Conservation (phyloP, 805 yeast genomes). For the Yarrowia porcina region DNA sequence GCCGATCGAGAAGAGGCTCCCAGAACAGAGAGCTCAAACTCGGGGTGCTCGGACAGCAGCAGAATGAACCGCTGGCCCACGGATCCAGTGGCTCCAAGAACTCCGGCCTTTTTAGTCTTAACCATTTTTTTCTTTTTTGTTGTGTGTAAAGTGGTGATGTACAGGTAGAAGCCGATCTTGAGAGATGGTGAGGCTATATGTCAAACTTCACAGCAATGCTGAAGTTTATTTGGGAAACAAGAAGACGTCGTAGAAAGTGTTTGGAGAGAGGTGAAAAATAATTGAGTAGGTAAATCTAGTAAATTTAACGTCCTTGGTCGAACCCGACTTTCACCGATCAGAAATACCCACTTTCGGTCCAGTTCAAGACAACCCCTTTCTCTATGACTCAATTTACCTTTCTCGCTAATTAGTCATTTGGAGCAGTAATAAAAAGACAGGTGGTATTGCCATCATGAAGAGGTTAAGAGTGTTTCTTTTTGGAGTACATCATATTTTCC, state of each 20-base stretch:
- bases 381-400: neutral
- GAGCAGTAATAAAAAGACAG: neutral
- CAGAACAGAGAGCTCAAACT: constrained; percentile 74
- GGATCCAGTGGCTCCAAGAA: constrained; percentile 95
- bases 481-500: too few species aligned
- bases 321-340: too few species aligned
- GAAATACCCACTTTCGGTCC: too few species aligned
- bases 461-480: too few species aligned
- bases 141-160: neutral
- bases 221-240: neutral
- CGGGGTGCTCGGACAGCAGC: constrained; percentile 80
- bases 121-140: neutral
- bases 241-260: too few species aligned
- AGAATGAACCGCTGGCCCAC: constrained; percentile 96
- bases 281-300: neutral
- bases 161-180: neutral
- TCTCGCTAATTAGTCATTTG: constrained; percentile 1
- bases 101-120: constrained; percentile 51
- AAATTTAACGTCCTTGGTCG: too few species aligned
- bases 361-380: too few species aligned
- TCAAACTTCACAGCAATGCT: neutral
- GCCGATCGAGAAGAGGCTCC: constrained; percentile 96
- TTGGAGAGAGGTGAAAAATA: neutral
- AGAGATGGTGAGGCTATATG: neutral
- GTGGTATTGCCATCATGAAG: too few species aligned